Conservation (phyloP, 345 rosid species). For the Aquilaria malaccensis region DNA sequence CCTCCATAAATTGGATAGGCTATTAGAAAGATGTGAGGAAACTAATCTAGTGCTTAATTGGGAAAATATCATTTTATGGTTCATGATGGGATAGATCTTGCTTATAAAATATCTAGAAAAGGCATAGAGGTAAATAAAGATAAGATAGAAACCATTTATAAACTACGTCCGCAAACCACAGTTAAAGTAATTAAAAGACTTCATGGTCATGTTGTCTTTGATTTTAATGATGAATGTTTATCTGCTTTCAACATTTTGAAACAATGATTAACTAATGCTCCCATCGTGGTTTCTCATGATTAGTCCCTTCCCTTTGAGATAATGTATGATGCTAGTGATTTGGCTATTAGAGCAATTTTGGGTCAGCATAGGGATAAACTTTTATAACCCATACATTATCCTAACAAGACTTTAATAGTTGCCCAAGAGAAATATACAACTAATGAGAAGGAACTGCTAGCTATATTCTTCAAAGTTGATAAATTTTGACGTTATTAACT, state of each 20-base stretch:
- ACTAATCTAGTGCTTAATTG: background rate
- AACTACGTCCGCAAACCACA: background rate
- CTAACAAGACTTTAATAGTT: background rate
- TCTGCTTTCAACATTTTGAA: too few relatives aligned
- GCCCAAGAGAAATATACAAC: background rate
- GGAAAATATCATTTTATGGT: background rate
- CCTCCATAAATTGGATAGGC: background rate
- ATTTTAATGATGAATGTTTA: too few relatives aligned
- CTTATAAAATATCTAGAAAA: background rate
- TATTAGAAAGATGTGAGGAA: background rate
- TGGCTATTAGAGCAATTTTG: background rate
- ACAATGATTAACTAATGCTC: background rate
- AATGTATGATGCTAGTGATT: background rate
- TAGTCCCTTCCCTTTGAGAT: background rate
- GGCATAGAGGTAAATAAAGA: background rate
- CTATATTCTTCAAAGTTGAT: background rate
- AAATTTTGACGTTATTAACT: background rate
- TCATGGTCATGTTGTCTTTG: background rate
- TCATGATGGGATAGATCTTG: background rate
- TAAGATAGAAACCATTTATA: background rate
- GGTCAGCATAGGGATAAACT: background rate
- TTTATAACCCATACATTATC: background rate
- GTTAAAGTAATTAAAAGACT: background rate
- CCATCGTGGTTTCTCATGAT: background rate
- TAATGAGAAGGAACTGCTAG: background rate